Base-by-base conservation (phyloP, 75 land plant species). In the Selaginella tamariscina region DNA sequence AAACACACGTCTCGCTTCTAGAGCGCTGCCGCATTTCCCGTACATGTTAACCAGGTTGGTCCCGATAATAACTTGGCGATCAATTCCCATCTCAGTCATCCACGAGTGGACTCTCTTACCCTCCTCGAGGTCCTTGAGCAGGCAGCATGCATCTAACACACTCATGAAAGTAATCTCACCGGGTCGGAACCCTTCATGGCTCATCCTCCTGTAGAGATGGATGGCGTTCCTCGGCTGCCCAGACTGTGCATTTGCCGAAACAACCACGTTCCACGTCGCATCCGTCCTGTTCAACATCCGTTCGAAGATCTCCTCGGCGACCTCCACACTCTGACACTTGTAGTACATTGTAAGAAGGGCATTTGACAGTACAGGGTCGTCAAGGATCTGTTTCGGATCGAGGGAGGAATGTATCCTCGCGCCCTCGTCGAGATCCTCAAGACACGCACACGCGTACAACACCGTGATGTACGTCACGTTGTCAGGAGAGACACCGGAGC, bases 381-480 rank as follows among this genome's bases (percentile, higher is more conserved):
- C 49, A 15, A 5, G 11, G 49, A 39, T 39, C 49, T 5, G 11
- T 5, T 5, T 15, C 5, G 49, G 49, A 5, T 5, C 11, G 49
- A 39, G 49, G 11, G 15, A 15, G 11, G 49, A 39, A 15, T 39
- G 49, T 5, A 39, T 39, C 49, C 49, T 39, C 32, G 8, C 49
- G 0, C 87, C 87, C 0, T 0, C 11, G 0, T 63, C 26, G 11
- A 79, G 33, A 20, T 68, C 70, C 27, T 73, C 71, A 1, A 65
- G 0, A 24, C 72, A 32, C 26, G 73, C 65, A 59, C 79, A 70
- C 0, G 81, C 66, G 2, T 73, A 31, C 22, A 82, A 31, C 0
- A 67, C 66, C 68, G 55, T 79, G 1, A 78, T 54, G 30, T 78
- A 65, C 0, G 87, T 84, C 56, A 72, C 70, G 59, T 70, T 70